Evolutionary conservation across 345 rosid genomes (phyloP).

Genomic region (Excoecaria cochinchinensis): DNA sequence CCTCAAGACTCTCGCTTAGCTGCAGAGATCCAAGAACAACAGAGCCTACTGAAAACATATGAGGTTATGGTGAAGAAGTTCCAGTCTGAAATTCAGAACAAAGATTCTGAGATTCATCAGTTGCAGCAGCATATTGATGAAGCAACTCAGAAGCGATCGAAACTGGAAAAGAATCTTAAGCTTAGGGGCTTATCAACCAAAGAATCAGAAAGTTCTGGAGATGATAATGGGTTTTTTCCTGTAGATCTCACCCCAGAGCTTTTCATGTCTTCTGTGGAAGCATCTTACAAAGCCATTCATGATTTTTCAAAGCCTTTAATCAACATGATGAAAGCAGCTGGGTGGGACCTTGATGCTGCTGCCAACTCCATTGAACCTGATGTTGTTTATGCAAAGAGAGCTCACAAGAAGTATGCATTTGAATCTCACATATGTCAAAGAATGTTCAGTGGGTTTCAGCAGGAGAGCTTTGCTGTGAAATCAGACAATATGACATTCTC

Average conservation of each 20-base stretch:
- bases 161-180: conserved; percentile 80
- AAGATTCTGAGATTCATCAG: conserved; percentile 76
- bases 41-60: conserved; percentile 75
- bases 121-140: conserved; percentile 73
- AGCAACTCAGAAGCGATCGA: conserved; percentile 64
- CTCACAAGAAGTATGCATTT: conserved; percentile 80
- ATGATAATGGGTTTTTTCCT: conserved; percentile 41
- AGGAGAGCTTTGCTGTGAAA: conserved; percentile 48
- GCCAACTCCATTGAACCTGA: conserved; percentile 68
- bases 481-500: conserved; percentile 35
- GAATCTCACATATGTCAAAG: conserved; percentile 82
- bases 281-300: conserved; percentile 71
- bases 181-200: conserved; percentile 70
- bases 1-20: conserved; percentile 89
- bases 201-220: conserved; percentile 53
- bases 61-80: conserved; percentile 90
- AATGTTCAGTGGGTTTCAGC: conserved; percentile 81
- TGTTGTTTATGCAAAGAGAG: conserved; percentile 75
- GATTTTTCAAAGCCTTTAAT: conserved; percentile 81
- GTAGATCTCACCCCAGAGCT: conserved; percentile 65
- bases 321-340: conserved; percentile 92
- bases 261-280: conserved; percentile 55
- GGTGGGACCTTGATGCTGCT: conserved; percentile 94
- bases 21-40: conserved; percentile 90
- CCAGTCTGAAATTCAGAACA: conserved; percentile 84